Percentiles rank a stretch among this genome's conserved stretches.
Evolutionary conservation across 1,284 basidiomycete species (phyloP).

Genomic region (Volvariella volvacea): DNA sequence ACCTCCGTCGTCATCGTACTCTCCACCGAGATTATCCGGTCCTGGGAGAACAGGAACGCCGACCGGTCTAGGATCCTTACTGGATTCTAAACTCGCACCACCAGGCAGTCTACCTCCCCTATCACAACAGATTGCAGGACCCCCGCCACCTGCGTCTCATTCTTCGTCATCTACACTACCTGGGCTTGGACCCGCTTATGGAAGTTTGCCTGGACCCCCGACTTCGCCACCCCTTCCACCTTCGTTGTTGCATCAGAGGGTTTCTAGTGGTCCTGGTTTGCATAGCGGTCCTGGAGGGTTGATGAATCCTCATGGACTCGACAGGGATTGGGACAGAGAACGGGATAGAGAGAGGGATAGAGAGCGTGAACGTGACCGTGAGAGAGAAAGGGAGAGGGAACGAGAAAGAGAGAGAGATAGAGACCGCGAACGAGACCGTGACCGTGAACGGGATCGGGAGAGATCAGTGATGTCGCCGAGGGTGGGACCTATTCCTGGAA

Average conservation of each 20-base stretch:
- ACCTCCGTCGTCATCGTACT: constrained; percentile 11
- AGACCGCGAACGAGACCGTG: constrained; percentile 8
- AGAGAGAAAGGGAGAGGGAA: constrained; percentile 12
- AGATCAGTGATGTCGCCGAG: neutral
- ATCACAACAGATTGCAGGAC: constrained; percentile 14
- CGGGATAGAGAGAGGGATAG: no score
- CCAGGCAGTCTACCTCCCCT: constrained; percentile 13
- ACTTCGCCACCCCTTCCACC: constrained; percentile 14
- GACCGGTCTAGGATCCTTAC: neutral
- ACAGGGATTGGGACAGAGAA: constrained; percentile 1
- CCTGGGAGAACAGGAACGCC: neutral
- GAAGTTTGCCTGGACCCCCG: constrained; percentile 3
- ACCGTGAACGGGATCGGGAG: constrained; percentile 12
- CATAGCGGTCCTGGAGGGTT: neutral
- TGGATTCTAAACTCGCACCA: constrained; percentile 1
- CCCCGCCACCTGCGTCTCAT: constrained; percentile 14
- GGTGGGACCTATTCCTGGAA: no score
- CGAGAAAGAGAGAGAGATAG: neutral
- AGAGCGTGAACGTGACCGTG: constrained; percentile 9
- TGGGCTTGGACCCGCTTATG: constrained; percentile 3
- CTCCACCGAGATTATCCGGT: neutral
- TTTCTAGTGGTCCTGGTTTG: no score
- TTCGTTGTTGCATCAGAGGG: constrained; percentile 5
- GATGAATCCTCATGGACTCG: constrained; percentile 7
- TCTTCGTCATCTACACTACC: constrained; percentile 9